Percentiles rank a stretch among this genome's conserved stretches.
Evolutionary conservation across 306 rosid genomes (phyloP).

Genomic region (Sicyos edulis): DNA sequence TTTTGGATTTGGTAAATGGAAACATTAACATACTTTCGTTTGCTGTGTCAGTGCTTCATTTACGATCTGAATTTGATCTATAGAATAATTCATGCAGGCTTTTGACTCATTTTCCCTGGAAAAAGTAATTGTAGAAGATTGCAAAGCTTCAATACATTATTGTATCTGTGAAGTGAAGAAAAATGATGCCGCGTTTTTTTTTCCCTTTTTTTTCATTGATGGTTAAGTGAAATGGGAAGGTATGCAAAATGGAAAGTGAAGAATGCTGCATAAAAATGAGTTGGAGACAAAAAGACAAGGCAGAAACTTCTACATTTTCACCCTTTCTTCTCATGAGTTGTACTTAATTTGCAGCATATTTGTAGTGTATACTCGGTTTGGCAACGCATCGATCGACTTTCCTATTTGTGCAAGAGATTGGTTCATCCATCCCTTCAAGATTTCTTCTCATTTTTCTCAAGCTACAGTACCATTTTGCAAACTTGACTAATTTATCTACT

Average conservation of each 20-base stretch:
- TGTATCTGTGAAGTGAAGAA: conserved; percentile 19
- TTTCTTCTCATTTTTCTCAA: conserved; percentile 14
- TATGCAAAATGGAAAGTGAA: conserved; percentile 3
- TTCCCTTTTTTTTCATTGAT: neutral
- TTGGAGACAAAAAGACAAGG: neutral
- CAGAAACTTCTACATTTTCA: conserved; percentile 18
- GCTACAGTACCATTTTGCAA: conserved; percentile 8
- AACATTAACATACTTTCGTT: neutral
- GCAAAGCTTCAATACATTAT: conserved; percentile 19
- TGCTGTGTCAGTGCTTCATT: neutral
- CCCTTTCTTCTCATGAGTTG: neutral
- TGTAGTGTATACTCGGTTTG: conserved; percentile 30
- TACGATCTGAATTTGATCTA: neutral
- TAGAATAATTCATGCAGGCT: conserved; percentile 28
- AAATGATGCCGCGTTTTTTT: neutral
- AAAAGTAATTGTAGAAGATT: conserved; percentile 28
- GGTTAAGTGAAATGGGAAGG: neutral
- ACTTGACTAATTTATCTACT: neutral
- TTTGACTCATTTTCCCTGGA: conserved; percentile 22
- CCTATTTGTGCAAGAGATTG: conserved; percentile 15
- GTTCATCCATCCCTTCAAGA: conserved; percentile 19
- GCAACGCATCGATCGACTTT: neutral
- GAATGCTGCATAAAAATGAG: neutral
- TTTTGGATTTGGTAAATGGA: conserved; percentile 1
- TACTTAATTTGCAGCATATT: conserved; percentile 24